These are phyloP conservation scores for Bacidia gigantensis DNA, from an alignment of 495 filamentous ascomycete species.

Conservation along the genomic window DNA sequence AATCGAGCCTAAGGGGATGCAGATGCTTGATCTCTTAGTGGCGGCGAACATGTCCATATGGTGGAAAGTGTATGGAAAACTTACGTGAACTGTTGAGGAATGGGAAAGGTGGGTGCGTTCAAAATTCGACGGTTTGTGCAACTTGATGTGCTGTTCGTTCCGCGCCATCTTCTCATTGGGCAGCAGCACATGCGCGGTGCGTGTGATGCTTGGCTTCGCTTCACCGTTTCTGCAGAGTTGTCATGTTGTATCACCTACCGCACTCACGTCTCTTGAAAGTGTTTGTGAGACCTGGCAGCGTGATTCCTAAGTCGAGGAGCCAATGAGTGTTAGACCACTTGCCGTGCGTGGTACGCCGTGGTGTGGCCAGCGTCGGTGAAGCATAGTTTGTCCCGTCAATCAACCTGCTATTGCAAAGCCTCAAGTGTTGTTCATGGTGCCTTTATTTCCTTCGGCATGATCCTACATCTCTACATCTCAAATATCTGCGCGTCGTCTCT, in stretches of 20 bases:
- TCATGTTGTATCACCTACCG: background rate
- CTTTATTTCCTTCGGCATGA: background rate
- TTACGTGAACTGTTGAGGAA: background rate
- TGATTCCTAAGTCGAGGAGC: background rate
- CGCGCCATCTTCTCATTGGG: constrained; percentile 6
- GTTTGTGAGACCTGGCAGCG: background rate
- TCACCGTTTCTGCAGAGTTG: background rate
- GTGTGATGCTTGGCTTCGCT: constrained; percentile 5
- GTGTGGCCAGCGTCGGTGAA: background rate
- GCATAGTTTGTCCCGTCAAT: too few species aligned
- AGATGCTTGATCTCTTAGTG: constrained; percentile 89
- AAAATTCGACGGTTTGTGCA: background rate
- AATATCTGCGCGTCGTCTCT: background rate
- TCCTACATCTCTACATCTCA: background rate
- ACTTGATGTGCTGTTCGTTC: constrained; percentile 1
- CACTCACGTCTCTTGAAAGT: background rate
- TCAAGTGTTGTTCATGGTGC: background rate
- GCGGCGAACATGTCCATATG: constrained; percentile 84
- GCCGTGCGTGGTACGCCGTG: background rate
- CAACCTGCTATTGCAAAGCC: background rate
- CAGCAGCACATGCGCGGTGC: constrained; percentile 7
- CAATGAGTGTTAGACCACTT: too few species aligned
- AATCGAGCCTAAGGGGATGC: constrained; percentile 77
- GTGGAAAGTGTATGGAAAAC: constrained; percentile 74
- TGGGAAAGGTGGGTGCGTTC: background rate